Evolutionary conservation across 1,284 basidiomycete genomes (phyloP).

Genomic region (Ceratobasidium theobromae): DNA sequence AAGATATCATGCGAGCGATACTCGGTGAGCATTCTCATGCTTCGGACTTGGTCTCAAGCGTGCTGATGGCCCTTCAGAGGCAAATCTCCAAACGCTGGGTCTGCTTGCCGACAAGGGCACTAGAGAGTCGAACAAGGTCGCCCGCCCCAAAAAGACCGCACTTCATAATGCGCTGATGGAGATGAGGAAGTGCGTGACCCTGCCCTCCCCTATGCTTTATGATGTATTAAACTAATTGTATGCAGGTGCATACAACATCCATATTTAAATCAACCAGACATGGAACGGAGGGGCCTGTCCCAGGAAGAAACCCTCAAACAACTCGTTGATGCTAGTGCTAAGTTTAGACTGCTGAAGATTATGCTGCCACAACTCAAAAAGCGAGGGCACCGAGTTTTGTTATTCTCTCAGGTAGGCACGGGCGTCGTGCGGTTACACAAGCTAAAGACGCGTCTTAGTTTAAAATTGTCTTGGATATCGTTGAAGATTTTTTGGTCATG

Average conservation of each 20-base stretch:
- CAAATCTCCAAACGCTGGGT: conserved; percentile 26
- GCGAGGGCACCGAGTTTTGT: conserved; percentile 88
- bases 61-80: conserved; percentile 38
- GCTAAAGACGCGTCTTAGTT: conserved; percentile 57
- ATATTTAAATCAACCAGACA: conserved; percentile 79
- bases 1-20: conserved; percentile 84
- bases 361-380: conserved; percentile 86
- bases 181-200: conserved; percentile 72
- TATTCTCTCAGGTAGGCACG: conserved; percentile 89
- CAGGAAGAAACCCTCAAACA: conserved; percentile 69
- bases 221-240: background rate
- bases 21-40: conserved; percentile 56
- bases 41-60: conserved; percentile 45
- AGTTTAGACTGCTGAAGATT: conserved; percentile 79
- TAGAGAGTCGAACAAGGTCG: conserved; percentile 11
- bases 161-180: conserved; percentile 86
- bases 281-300: conserved; percentile 73
- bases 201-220: background rate
- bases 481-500: conserved; percentile 85
- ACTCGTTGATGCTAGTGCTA: conserved; percentile 82
- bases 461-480: conserved; percentile 83
- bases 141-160: conserved; percentile 49
- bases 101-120: background rate
- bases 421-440: background rate
- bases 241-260: conserved; percentile 83